phyloP scores from a whole-genome alignment of 78 protist species.

The Isochrysis galbana region DNA sequence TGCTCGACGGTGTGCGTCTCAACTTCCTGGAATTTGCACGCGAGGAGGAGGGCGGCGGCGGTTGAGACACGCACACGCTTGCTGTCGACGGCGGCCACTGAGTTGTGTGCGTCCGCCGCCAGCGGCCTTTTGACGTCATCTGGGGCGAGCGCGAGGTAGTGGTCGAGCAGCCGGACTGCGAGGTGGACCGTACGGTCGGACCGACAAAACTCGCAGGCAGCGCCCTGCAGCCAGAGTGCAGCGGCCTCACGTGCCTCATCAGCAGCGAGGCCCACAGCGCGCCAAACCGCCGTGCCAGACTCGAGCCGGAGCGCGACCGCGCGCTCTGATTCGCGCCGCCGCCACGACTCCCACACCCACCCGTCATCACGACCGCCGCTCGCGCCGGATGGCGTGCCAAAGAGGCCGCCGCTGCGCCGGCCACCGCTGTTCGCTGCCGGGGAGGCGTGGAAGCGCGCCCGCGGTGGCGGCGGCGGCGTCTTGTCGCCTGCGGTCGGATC shows the following conservation, averaged over 20 bases:
- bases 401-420: not conserved
- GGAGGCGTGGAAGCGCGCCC: not conserved
- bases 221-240: not conserved
- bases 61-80: not conserved
- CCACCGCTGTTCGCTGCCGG: not conserved
- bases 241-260: not conserved
- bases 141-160: not conserved
- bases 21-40: constrained; percentile 15
- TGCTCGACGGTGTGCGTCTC: not conserved
- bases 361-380: not conserved
- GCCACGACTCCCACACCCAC: not conserved
- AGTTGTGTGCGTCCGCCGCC: not conserved
- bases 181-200: constrained; percentile 9
- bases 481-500: not conserved
- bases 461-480: not conserved
- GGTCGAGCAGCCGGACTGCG: not conserved
- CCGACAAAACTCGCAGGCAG: not conserved
- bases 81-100: not conserved
- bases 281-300: not conserved
- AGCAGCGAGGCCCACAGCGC: not conserved
- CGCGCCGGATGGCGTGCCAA: not conserved
- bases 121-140: not conserved
- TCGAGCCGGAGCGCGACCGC: not conserved
- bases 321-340: not conserved
- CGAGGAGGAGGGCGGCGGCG: not conserved